Conservation (phyloP, 352 stramenopile genomes). For the Globisporangium perplexum region DNA sequence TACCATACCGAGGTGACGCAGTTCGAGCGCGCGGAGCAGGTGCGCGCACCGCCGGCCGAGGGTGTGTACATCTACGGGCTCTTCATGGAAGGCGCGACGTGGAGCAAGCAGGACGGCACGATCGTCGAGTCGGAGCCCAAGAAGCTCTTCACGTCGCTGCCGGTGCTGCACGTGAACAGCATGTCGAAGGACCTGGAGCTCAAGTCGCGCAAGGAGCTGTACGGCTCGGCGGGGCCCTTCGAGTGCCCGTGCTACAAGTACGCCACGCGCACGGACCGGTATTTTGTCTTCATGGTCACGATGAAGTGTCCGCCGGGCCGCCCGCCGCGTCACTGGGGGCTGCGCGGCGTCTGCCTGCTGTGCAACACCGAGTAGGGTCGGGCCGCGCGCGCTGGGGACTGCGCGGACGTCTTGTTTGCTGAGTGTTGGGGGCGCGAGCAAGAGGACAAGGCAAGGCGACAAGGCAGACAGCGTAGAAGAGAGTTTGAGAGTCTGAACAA, state of each 20-base stretch:
- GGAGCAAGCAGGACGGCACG: slow-evolving; percentile 90
- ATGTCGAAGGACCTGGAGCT: slow-evolving; percentile 92
- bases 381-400: too few species aligned
- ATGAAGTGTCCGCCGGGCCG: slow-evolving; percentile 88
- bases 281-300: slow-evolving; percentile 96
- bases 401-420: too few species aligned
- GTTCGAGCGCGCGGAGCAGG: slow-evolving; percentile 92
- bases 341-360: slow-evolving; percentile 91
- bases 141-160: slow-evolving; percentile 94
- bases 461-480: too few species aligned
- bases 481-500: too few species aligned
- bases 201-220: slow-evolving; percentile 91
- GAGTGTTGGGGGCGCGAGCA: too few species aligned
- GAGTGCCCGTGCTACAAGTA: slow-evolving; percentile 98
- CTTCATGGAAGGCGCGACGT: slow-evolving; percentile 96
- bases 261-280: slow-evolving; percentile 90
- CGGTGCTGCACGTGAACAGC: slow-evolving; percentile 95
- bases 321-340: slow-evolving; percentile 90
- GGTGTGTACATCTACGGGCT: slow-evolving; percentile 98
- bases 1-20: slow-evolving; percentile 96
- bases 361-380: slow-evolving; percentile 95
- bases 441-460: too few species aligned
- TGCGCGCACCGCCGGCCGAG: slow-evolving; percentile 82
- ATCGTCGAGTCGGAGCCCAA: slow-evolving; percentile 97
- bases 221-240: slow-evolving; percentile 90